Percentiles rank a stretch among this genome's conserved stretches.
Conservation (phyloP, 2,329 filamentous ascomycete species). For the Stagonosporopsis tanaceti region DNA sequence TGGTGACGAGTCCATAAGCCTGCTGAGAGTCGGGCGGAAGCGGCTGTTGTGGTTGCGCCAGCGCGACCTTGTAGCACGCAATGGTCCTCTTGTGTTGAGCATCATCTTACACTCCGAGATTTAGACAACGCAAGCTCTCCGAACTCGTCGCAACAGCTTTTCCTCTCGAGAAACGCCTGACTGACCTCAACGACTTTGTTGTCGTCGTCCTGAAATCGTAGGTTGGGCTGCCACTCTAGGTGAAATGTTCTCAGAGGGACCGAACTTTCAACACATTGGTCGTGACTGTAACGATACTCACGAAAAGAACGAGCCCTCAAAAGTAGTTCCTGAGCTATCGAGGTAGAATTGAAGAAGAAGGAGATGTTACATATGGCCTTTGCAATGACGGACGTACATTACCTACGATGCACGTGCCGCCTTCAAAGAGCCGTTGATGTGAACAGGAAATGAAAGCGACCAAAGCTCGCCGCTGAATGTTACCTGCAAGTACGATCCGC, state of each 20-base stretch:
- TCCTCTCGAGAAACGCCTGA: neutral
- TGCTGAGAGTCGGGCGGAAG: neutral
- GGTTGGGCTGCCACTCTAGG: neutral
- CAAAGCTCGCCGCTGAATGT: too few relatives aligned
- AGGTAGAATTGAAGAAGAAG: neutral
- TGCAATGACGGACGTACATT: neutral
- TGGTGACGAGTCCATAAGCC: neutral
- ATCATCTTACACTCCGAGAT: neutral
- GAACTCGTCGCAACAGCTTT: neutral
- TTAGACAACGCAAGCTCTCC: neutral
- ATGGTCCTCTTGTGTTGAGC: conserved; percentile 6
- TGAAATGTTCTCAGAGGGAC: neutral
- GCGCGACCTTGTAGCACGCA: conserved; percentile 16
- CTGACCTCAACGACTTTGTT: neutral
- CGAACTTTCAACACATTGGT: neutral
- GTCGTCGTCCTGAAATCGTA: neutral
- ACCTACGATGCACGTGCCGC: neutral
- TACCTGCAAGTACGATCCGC: too few relatives aligned
- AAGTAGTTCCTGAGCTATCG: too few relatives aligned
- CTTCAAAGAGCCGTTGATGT: neutral
- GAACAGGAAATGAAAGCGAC: too few relatives aligned
- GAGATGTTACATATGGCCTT: neutral
- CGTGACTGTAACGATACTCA: neutral
- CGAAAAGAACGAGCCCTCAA: neutral
- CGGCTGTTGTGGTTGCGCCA: conserved; percentile 13